Percentiles rank a stretch among this genome's conserved stretches.
Conservation (phyloP, 805 yeast species). For the Geotrichum ghanense region DNA sequence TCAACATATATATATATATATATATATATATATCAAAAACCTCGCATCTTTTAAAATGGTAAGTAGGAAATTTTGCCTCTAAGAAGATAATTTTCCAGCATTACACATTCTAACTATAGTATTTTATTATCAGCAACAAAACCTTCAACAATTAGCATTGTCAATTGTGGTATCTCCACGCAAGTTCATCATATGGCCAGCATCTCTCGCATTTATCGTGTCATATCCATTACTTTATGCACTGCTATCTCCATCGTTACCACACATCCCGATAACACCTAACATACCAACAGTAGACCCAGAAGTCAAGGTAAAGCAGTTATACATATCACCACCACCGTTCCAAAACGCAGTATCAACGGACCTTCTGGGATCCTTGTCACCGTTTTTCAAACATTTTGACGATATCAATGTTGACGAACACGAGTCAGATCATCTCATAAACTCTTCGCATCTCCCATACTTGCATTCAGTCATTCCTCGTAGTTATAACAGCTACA, state of each 20-base stretch:
- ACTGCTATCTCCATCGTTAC: conserved; percentile 20
- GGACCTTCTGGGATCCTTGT: conserved; percentile 17
- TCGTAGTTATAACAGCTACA: not conserved
- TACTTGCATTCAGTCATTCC: conserved; percentile 1
- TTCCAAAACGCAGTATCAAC: conserved; percentile 7
- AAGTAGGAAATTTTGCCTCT: no score
- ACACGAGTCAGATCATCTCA: conserved; percentile 4
- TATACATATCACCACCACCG: conserved; percentile 22
- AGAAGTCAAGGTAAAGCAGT: conserved; percentile 24
- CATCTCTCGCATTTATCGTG: conserved; percentile 34
- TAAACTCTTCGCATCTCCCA: conserved; percentile 3
- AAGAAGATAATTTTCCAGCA: no score
- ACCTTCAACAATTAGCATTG: conserved; percentile 12
- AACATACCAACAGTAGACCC: conserved; percentile 10
- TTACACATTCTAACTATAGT: no score
- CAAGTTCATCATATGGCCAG: conserved; percentile 38
- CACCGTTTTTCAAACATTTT: conserved; percentile 1
- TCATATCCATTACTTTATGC: conserved; percentile 39
- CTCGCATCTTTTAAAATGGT: no score
- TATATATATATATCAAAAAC: no score
- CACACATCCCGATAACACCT: conserved; percentile 10
- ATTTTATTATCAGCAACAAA: no score
- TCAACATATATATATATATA: no score
- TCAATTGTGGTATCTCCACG: conserved; percentile 30
- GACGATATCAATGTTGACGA: conserved; percentile 5